Evolutionary conservation across 2,329 filamentous ascomycete genomes (phyloP).

Genomic region (Polychaeton citri): DNA sequence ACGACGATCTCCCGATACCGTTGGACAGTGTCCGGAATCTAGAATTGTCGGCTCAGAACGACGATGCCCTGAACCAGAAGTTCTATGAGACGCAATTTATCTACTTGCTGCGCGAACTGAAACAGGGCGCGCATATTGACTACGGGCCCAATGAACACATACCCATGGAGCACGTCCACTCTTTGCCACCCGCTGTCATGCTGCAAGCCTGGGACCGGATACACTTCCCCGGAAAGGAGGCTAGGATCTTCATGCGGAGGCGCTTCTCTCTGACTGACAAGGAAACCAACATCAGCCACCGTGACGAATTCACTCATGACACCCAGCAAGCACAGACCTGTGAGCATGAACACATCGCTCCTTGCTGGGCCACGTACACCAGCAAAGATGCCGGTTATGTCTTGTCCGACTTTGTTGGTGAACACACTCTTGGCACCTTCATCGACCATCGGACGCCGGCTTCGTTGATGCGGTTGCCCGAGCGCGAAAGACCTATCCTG

Average conservation of each 20-base stretch:
- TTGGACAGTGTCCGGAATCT: constrained; percentile 53
- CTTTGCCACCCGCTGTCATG: constrained; percentile 35
- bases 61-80: constrained; percentile 51
- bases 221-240: constrained; percentile 48
- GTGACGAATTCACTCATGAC: constrained; percentile 45
- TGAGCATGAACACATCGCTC: constrained; percentile 56
- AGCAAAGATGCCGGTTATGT: constrained; percentile 51
- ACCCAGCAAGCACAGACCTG: constrained; percentile 45
- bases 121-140: constrained; percentile 46
- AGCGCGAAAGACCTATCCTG: constrained; percentile 44
- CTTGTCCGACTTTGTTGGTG: constrained; percentile 52
- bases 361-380: constrained; percentile 58
- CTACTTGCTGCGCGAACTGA: constrained; percentile 53
- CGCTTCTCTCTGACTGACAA: constrained; percentile 18
- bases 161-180: constrained; percentile 54
- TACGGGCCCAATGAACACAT: constrained; percentile 57
- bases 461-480: constrained; percentile 48
- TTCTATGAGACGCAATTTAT: constrained; percentile 60
- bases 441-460: constrained; percentile 47
- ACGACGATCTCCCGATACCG: constrained; percentile 58
- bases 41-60: constrained; percentile 43
- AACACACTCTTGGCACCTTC: constrained; percentile 55
- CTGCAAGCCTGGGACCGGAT: constrained; percentile 46
- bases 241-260: constrained; percentile 32
- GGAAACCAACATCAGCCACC: constrained; percentile 11